Conservation (phyloP, 306 rosid species). For the Corylus avellana region DNA sequence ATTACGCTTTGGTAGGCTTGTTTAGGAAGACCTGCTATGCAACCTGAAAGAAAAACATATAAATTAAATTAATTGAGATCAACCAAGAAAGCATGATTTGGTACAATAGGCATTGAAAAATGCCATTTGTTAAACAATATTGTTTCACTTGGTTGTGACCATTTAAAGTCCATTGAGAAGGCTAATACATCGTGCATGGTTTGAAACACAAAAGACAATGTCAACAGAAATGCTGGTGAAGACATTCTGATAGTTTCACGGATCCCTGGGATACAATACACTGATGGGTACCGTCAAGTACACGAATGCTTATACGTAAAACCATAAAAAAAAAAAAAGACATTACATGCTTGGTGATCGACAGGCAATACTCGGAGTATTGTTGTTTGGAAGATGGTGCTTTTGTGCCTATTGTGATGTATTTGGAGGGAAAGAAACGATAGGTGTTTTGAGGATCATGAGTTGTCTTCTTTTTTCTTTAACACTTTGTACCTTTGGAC, state of each 20-base stretch:
- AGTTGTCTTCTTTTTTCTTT: too few species aligned
- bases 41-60: slow-evolving; percentile 33
- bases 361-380: too few species aligned
- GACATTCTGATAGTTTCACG: not conserved
- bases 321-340: not conserved
- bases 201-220: not conserved
- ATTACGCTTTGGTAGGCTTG: slow-evolving; percentile 62
- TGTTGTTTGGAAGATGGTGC: too few species aligned
- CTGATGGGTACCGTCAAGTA: not conserved
- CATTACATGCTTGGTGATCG: not conserved
- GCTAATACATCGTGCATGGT: not conserved
- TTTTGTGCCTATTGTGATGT: too few species aligned
- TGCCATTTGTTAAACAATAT: not conserved
- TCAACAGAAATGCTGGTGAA: slow-evolving; percentile 18
- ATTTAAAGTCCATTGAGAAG: not conserved
- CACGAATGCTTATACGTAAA: not conserved
- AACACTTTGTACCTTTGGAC: too few species aligned
- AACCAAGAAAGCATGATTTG: not conserved
- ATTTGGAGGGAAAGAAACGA: too few species aligned
- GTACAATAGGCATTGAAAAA: not conserved
- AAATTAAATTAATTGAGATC: not conserved
- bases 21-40: slow-evolving; percentile 41
- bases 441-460: too few species aligned
- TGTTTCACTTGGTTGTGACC: not conserved
- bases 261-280: not conserved